These are phyloP conservation scores for Fistulinella prunicolor DNA, from an alignment of 768 basidiomycete genomes.

Conservation along the genomic window DNA sequence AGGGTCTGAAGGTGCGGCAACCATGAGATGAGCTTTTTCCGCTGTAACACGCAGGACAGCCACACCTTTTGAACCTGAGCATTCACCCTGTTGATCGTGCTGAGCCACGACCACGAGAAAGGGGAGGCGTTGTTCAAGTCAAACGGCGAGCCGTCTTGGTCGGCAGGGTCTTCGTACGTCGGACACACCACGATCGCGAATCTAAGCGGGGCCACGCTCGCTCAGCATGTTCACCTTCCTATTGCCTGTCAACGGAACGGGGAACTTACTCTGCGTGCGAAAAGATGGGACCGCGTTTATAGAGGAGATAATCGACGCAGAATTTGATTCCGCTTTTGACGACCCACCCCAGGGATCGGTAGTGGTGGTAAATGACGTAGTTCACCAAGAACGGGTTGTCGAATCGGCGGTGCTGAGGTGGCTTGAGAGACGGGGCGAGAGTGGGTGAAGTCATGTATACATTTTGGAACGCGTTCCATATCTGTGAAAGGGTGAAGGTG, in stretches of 20 bases:
- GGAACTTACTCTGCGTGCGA: constrained; percentile 85
- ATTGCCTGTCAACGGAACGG: background rate
- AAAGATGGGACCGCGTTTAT: constrained; percentile 93
- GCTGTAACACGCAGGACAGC: constrained; percentile 20
- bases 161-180: constrained; percentile 79
- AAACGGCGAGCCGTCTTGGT: constrained; percentile 63
- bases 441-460: constrained; percentile 45
- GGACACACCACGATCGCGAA: constrained; percentile 91
- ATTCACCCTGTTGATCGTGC: constrained; percentile 95
- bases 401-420: constrained; percentile 44
- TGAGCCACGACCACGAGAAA: constrained; percentile 93
- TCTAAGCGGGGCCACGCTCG: constrained; percentile 38
- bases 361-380: constrained; percentile 93
- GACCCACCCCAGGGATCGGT: constrained; percentile 95
- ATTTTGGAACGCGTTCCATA: constrained; percentile 65
- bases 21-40: background rate
- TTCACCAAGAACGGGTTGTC: constrained; percentile 93
- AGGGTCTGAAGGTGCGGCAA: constrained; percentile 60
- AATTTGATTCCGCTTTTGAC: constrained; percentile 96
- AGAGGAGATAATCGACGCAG: constrained; percentile 91
- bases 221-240: background rate
- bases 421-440: constrained; percentile 25
- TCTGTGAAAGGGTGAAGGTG: constrained; percentile 51
- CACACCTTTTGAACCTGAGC: constrained; percentile 95
- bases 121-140: constrained; percentile 63